Conservation (phyloP, 306 rosid species). For the Urtica urens region DNA sequence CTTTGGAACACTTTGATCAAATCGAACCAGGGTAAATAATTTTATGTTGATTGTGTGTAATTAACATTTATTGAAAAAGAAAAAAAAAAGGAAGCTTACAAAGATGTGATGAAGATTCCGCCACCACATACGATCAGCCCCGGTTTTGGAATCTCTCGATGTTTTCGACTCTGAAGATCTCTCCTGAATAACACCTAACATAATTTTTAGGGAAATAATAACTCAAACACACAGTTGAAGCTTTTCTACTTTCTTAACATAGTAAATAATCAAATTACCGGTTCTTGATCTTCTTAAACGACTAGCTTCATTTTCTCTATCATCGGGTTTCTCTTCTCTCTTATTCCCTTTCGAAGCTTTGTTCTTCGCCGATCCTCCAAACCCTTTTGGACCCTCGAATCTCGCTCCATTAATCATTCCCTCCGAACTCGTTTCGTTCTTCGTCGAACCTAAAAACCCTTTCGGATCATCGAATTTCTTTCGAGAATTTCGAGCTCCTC, state of each 20-base stretch:
- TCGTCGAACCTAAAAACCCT: too few species aligned
- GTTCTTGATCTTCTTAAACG: constrained; percentile 17
- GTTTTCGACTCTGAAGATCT: constrained; percentile 22
- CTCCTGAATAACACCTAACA: constrained; percentile 45
- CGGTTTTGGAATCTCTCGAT: constrained; percentile 24
- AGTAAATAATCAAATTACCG: constrained; percentile 38
- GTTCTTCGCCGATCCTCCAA: constrained; percentile 20
- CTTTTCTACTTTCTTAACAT: too few species aligned
- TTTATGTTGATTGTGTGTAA: too few species aligned
- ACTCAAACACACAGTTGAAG: constrained; percentile 16
- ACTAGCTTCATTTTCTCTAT: constrained; percentile 14
- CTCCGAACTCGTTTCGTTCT: too few species aligned
- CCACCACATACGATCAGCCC: constrained; percentile 64
- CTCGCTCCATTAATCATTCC: too few species aligned
- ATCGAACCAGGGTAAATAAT: too few species aligned
- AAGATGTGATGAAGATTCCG: constrained; percentile 63
- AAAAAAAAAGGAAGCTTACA: constrained; percentile 28
- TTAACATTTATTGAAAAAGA: constrained; percentile 2
- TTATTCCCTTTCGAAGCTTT: constrained; percentile 20
- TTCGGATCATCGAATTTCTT: too few species aligned
- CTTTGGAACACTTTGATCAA: too few species aligned
- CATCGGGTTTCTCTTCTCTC: constrained; percentile 20
- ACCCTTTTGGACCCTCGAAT: too few species aligned
- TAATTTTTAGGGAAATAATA: constrained; percentile 28
- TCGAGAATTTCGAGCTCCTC: too few species aligned